phyloP scores from a whole-genome alignment of 495 filamentous ascomycete species.

The Aspergillus avenaceus region DNA sequence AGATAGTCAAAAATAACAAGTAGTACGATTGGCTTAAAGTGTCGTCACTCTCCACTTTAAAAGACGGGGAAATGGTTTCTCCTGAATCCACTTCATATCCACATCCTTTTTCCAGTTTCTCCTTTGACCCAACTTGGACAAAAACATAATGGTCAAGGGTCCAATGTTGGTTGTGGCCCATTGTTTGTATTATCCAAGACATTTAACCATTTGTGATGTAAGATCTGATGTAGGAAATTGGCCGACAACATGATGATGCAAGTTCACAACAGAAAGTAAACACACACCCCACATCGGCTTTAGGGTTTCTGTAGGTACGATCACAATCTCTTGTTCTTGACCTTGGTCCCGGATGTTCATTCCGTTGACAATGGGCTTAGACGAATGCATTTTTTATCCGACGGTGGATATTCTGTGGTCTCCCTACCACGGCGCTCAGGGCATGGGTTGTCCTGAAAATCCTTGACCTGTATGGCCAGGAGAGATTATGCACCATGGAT shows the following conservation, averaged over 20 bases:
- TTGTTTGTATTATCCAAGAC: no score
- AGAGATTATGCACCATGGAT: constrained; percentile 7
- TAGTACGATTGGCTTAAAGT: constrained; percentile 1
- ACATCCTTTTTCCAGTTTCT: background rate
- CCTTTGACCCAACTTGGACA: background rate
- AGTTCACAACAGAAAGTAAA: background rate
- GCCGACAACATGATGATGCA: background rate
- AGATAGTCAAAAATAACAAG: constrained; percentile 4
- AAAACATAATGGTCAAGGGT: background rate
- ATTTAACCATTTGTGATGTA: background rate
- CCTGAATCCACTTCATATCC: background rate
- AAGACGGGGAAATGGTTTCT: background rate
- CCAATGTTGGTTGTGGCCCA: no score
- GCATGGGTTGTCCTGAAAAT: background rate
- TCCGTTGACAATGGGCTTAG: background rate
- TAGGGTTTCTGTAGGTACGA: background rate
- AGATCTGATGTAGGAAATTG: background rate
- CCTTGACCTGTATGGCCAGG: background rate
- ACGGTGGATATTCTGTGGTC: background rate
- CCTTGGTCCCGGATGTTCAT: background rate
- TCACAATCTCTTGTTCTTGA: no score
- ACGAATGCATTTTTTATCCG: background rate
- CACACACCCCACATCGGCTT: background rate
- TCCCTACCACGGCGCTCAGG: background rate
- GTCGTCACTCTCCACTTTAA: background rate